Evolutionary conservation across 2,329 filamentous ascomycete genomes (phyloP).

Genomic region (Botrytis porri): DNA sequence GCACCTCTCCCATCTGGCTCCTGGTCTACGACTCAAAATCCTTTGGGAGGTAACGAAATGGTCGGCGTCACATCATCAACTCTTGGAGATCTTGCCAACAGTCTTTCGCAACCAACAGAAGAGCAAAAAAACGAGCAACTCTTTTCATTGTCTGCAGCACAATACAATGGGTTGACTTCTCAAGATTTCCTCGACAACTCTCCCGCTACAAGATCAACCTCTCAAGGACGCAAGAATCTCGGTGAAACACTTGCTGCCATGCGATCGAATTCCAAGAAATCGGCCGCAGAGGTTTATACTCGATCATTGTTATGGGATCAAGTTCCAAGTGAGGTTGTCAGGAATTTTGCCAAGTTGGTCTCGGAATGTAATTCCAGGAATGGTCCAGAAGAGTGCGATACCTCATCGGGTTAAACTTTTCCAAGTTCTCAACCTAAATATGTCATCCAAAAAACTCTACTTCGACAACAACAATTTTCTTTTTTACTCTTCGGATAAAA

Average conservation of each 20-base stretch:
- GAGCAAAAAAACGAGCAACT: constrained; percentile 85
- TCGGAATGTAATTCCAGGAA: constrained; percentile 61
- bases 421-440: not conserved
- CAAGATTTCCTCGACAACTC: constrained; percentile 66
- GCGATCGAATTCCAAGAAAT: constrained; percentile 67
- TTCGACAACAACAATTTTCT: constrained; percentile 16
- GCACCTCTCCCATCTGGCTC: constrained; percentile 53
- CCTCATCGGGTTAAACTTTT: constrained; percentile 19
- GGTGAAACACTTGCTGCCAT: constrained; percentile 78
- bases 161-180: constrained; percentile 82
- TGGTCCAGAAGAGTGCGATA: constrained; percentile 30
- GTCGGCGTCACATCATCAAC: constrained; percentile 54
- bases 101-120: constrained; percentile 71
- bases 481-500: constrained; percentile 11
- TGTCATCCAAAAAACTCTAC: constrained; percentile 18
- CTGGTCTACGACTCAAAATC: constrained; percentile 44
- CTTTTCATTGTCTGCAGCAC: constrained; percentile 79
- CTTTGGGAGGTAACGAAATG: constrained; percentile 45
- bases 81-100: constrained; percentile 65
- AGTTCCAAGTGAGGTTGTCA: constrained; percentile 86
- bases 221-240: constrained; percentile 68
- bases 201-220: constrained; percentile 49
- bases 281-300: constrained; percentile 85
- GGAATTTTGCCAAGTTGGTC: constrained; percentile 89
- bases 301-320: constrained; percentile 91